A percentile compares a stretch with the other conserved stretches of the same genome.
Evolutionary conservation across 306 rosid genomes (phyloP).

Genomic region (Spatholobus suberectus): DNA sequence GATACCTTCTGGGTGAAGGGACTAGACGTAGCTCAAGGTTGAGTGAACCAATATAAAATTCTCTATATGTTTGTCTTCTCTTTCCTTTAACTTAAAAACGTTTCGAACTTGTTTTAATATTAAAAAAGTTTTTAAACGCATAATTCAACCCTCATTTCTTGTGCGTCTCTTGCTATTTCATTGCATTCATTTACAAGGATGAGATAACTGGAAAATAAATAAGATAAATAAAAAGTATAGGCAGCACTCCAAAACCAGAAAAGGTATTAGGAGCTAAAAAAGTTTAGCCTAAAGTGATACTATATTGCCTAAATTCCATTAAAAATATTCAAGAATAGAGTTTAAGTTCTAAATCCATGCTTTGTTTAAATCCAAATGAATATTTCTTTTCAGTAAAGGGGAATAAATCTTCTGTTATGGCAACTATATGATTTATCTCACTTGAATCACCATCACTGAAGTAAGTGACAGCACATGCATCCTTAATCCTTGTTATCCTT

Average conservation of each 20-base stretch:
- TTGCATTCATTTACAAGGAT: neutral
- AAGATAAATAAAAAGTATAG: neutral
- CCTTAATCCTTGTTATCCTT: conserved; percentile 81
- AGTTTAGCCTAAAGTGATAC: neutral
- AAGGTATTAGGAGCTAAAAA: neutral
- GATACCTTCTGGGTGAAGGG: too few species aligned
- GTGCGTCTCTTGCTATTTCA: too few species aligned
- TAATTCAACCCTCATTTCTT: too few species aligned
- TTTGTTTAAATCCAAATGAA: neutral
- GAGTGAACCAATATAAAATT: too few species aligned
- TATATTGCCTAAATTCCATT: neutral
- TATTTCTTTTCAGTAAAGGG: neutral
- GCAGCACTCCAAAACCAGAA: neutral
- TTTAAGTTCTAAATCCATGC: conserved; percentile 12
- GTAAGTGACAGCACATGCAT: conserved; percentile 84
- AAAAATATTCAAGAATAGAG: neutral
- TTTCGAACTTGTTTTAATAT: too few species aligned
- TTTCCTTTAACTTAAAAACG: too few species aligned
- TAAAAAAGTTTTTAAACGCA: too few species aligned
- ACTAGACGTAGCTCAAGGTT: too few species aligned
- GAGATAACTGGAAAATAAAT: neutral
- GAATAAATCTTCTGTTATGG: neutral
- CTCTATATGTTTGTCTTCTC: too few species aligned
- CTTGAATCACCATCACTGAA: conserved; percentile 98
- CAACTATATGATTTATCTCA: conserved; percentile 63